Evolutionary conservation across 192 early-diverging fungal species (phyloP).

Genomic region (Backusella westeae): DNA sequence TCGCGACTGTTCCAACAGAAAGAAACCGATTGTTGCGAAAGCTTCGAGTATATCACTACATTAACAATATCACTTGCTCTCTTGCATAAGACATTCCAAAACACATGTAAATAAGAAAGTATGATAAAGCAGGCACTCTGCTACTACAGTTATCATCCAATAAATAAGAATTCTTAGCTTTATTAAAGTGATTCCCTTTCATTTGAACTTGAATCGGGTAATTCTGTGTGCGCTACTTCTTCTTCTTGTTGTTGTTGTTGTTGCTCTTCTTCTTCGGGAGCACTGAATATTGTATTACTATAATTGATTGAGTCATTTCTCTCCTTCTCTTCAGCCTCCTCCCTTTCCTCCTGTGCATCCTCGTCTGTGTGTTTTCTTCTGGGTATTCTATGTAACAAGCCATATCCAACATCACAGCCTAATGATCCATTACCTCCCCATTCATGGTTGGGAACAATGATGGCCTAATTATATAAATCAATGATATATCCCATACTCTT

Average conservation of each 20-base stretch:
- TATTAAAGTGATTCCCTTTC: background rate
- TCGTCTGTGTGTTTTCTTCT: slow-evolving; percentile 7
- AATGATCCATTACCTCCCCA: slow-evolving; percentile 71
- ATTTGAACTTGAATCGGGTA: background rate
- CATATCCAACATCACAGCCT: slow-evolving; percentile 75
- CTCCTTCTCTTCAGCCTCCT: background rate
- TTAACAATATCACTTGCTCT: background rate
- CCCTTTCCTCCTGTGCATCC: background rate
- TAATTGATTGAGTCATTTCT: slow-evolving; percentile 4
- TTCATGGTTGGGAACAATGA: slow-evolving; percentile 62
- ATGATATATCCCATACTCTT: background rate
- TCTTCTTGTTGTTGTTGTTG: background rate
- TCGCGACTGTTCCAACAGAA: background rate
- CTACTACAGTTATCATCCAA: too few relatives aligned
- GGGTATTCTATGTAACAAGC: slow-evolving; percentile 42
- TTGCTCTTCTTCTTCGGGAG: slow-evolving; percentile 17
- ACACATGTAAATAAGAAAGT: too few relatives aligned
- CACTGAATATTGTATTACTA: slow-evolving; percentile 29
- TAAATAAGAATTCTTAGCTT: background rate
- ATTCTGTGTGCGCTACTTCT: background rate
- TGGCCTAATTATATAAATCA: slow-evolving; percentile 41
- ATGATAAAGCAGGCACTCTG: too few relatives aligned
- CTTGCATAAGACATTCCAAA: background rate
- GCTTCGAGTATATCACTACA: background rate
- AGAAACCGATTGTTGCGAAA: background rate